These are phyloP conservation scores for Ustilago lituana DNA, from an alignment of 1,284 basidiomycete species.

Conservation along the genomic window DNA sequence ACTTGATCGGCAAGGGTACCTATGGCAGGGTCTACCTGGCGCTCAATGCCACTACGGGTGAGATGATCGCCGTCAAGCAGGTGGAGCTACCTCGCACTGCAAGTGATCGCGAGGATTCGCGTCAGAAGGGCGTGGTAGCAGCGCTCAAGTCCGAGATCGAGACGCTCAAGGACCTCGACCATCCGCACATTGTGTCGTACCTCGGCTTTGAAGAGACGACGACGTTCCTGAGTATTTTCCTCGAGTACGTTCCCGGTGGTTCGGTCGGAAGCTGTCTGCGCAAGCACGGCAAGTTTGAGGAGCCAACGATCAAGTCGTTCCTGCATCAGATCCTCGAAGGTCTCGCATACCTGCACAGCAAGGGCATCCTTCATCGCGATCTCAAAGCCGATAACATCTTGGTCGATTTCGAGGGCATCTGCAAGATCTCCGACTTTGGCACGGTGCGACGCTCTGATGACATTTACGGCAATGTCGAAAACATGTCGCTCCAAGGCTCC, in stretches of 20 bases:
- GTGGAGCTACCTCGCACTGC: constrained; percentile 92
- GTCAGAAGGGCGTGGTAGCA: constrained; percentile 86
- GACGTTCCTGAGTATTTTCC: constrained; percentile 92
- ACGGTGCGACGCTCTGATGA: constrained; percentile 71
- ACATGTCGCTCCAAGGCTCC: constrained; percentile 86
- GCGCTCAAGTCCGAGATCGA: constrained; percentile 94
- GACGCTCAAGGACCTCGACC: constrained; percentile 91
- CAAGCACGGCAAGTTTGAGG: constrained; percentile 91
- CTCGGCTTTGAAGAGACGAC: constrained; percentile 89
- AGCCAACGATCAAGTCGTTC: constrained; percentile 91
- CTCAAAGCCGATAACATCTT: constrained; percentile 98
- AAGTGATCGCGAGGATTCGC: constrained; percentile 85
- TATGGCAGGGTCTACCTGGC: constrained; percentile 96
- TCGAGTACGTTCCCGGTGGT: constrained; percentile 82
- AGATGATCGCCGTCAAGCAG: constrained; percentile 99
- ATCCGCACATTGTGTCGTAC: constrained; percentile 96
- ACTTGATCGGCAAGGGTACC: constrained; percentile 94
- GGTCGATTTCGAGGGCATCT: constrained; percentile 88
- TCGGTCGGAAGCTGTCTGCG: constrained; percentile 91
- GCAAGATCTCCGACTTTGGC: constrained; percentile 97
- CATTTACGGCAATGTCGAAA: constrained; percentile 81
- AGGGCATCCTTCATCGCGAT: constrained; percentile 93
- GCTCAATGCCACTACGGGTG: constrained; percentile 95
- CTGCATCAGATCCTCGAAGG: constrained; percentile 90
- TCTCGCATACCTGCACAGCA: constrained; percentile 89